Conservation (phyloP, 805 yeast species). For the Sungouiella blattae region DNA sequence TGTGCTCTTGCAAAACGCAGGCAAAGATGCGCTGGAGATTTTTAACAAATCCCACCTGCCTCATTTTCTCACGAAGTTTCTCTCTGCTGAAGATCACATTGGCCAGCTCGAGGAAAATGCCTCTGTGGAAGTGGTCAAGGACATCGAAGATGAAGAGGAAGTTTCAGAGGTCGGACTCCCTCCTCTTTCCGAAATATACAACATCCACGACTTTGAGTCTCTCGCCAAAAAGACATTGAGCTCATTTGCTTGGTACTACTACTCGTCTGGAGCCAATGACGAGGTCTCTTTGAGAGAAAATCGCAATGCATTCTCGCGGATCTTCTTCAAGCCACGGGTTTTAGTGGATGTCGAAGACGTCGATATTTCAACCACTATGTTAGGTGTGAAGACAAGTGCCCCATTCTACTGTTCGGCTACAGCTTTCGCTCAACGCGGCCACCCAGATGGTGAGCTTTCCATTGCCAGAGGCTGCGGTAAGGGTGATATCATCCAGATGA, state of each 20-base stretch:
- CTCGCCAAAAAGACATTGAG: slow-evolving; percentile 33
- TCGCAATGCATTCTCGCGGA: slow-evolving; percentile 82
- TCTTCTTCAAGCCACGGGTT: slow-evolving; percentile 84
- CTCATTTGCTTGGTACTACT: slow-evolving; percentile 43
- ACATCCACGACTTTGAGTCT: slow-evolving; percentile 38
- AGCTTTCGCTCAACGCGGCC: slow-evolving; percentile 88
- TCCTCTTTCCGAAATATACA: slow-evolving; percentile 27
- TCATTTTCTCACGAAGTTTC: slow-evolving; percentile 16
- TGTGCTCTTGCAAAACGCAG: slow-evolving; percentile 25
- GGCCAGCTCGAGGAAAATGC: slow-evolving; percentile 23
- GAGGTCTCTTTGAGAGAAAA: slow-evolving; percentile 88
- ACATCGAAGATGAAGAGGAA: slow-evolving; percentile 15
- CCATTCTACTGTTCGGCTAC: slow-evolving; percentile 93
- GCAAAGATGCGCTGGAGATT: slow-evolving; percentile 53
- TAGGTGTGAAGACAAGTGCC: slow-evolving; percentile 66
- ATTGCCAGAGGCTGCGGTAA: slow-evolving; percentile 79
- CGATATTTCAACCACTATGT: slow-evolving; percentile 66
- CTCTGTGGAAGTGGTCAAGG: slow-evolving; percentile 11
- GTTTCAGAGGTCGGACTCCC: slow-evolving; percentile 26
- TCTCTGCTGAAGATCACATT: slow-evolving; percentile 16
- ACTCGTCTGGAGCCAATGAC: slow-evolving; percentile 89
- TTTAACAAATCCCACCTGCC: slow-evolving; percentile 39
- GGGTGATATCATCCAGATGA: slow-evolving; percentile 79
- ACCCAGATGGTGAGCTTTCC: slow-evolving; percentile 88
- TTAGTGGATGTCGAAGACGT: slow-evolving; percentile 76